Base-by-base conservation (phyloP, 352 stramenopile species). In the Elongisporangium anandrum region DNA sequence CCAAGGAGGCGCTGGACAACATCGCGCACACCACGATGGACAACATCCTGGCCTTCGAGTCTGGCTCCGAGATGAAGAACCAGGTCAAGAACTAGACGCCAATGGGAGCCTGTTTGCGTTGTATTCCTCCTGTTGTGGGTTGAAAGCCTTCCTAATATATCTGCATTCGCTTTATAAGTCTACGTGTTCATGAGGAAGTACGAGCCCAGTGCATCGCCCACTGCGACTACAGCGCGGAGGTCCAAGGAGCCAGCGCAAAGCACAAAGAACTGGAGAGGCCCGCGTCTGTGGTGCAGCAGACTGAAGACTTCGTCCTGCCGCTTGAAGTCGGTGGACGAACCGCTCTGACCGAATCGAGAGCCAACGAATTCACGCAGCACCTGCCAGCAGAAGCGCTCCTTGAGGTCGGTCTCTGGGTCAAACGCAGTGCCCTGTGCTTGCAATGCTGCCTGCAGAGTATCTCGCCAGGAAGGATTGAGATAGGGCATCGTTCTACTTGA, bases 11-110 rank as follows among this genome's bases (percentile, higher is more conserved):
- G 0, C 62, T 93, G 15, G 61, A 77, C 52, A 91, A 80, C 64
- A 93, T 93, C 47, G 76, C 71, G 3, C 74, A 82, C 57, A 86
- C 76, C 4, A 93, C 81, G 3, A 87, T 93, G 73, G 64, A 71
- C 29, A 93, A 93, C 66, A 82, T 91, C 63, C 72, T 84, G 45
- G 79, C 77, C 48, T 88, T 81, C 34, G 58, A 62, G 2, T 69
- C 66, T 9, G 70, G 72, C 38, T 56, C 76, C 15, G 63, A 74
- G 22, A 65, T 87, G 41, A 73, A 62, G 64, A 92, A 85, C 68
- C 67, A 80, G 61, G 71, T 92, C 50, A 86, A 76, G 66, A 76
- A 55, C 49, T 73, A 72, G 60, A 50, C 23, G 29, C 29, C 29
- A 15, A 47, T 65, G 50, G 66, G 7, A 52, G 51, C 19, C 49